Conservation (phyloP, 2,329 filamentous ascomycete genomes). For the Claviceps sp. region DNA sequence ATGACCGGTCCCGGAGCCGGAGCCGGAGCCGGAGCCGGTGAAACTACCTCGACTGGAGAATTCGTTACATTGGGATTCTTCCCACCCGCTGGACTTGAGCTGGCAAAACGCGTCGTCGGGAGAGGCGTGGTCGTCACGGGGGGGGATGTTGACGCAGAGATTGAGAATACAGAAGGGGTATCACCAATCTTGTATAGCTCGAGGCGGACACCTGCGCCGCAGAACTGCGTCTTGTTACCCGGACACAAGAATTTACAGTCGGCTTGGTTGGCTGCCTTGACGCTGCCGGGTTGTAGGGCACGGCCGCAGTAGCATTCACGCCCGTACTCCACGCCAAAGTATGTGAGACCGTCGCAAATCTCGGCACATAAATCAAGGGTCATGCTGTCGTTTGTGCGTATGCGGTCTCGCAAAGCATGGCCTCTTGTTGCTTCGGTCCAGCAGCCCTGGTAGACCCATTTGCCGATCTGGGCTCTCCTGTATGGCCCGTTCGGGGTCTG, state of each 20-base stretch:
- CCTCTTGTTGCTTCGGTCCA: constrained; percentile 20
- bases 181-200: constrained; percentile 21
- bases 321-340: constrained; percentile 24
- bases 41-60: constrained; percentile 6
- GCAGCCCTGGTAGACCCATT: constrained; percentile 23
- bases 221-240: constrained; percentile 18
- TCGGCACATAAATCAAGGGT: constrained; percentile 21
- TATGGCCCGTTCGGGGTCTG: constrained; percentile 13
- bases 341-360: constrained; percentile 20
- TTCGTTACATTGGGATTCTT: not conserved
- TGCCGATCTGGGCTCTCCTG: constrained; percentile 13
- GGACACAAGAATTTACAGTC: constrained; percentile 22
- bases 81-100: not conserved
- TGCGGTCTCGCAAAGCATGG: constrained; percentile 18
- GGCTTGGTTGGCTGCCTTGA: constrained; percentile 15
- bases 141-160: not conserved
- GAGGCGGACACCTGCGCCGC: constrained; percentile 18
- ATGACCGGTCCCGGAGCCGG: constrained; percentile 12
- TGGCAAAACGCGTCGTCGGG: not conserved
- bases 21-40: constrained; percentile 9
- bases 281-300: constrained; percentile 15
- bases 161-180: not conserved
- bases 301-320: constrained; percentile 26
- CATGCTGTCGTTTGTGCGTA: constrained; percentile 18
- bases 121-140: not conserved